Evolutionary conservation across 108 stramenopile species (phyloP), one percentile per base, ranked within the genome.

Genomic region (Skeletonema menzelii): DNA sequence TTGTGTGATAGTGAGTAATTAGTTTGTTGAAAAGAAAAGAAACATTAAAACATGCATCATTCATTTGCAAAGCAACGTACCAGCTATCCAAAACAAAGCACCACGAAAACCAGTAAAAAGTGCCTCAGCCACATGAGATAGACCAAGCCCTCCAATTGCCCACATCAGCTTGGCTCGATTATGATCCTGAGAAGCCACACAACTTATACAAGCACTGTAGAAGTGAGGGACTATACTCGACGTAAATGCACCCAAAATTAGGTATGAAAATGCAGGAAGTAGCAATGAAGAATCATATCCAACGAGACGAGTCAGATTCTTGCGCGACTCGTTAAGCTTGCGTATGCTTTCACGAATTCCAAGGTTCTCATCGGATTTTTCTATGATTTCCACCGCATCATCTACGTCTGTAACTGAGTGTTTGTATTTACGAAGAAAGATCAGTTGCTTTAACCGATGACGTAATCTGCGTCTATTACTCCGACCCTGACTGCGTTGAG

Each of bases 31-130:
- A 24, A 58, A 22, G 15, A 26, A n/a, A n/a, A n/a, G n/a, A n/a
- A 56, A 56, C 3, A 60, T 27, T 60, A 28, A 60, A 20, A 62
- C 31, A 32, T 4, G 3, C 31, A 12, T 0, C n/a, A 62, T 4
- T 5, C 3, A 69, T 7, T 5, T 62, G 8, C 19, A 69, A 31
- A 14, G 30, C 20, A 56, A 84, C 83, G 59, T 76, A 84, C 92
- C 94, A 32, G 91, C 94, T 57, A 95, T 89, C 94, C 94, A 95
- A 75, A 95, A 95, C 30, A 92, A 67, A 56, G 82, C 82, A 27
- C 91, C 94, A 27, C 94, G 78, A n/a, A 85, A 63, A 24, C 94
- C 94, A 26, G 91, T 91, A 65, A 95, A 92, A 8, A 91, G 58
- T 7, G 91, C 91, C 27, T 81, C 88, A 28, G 91, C 77, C 8